phyloP scores from a whole-genome alignment of 116 monocot genomes.

The Dioscorea cayenensis region DNA sequence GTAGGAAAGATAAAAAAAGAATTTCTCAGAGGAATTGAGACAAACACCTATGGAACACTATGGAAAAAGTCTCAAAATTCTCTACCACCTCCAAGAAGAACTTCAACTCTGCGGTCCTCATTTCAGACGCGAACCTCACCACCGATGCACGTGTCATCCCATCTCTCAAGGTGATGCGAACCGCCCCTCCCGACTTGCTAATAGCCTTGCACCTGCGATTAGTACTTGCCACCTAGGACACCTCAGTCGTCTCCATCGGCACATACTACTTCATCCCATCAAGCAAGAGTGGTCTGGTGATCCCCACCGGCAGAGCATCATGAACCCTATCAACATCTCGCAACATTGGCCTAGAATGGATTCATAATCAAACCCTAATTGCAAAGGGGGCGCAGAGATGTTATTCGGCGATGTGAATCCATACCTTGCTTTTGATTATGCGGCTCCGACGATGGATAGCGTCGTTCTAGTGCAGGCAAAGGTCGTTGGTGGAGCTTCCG shows the following conservation, averaged over 20 bases:
- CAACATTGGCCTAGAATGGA: conserved; percentile 65
- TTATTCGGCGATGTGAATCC: too few species aligned
- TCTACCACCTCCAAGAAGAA: conserved; percentile 46
- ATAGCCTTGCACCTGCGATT: conserved; percentile 55
- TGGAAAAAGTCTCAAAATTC: conserved; percentile 44
- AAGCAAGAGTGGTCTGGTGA: conserved; percentile 48
- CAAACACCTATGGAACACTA: conserved; percentile 44
- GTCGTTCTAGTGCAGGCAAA: too few species aligned
- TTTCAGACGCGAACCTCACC: conserved; percentile 33
- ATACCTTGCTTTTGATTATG: too few species aligned
- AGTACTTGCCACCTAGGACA: conserved; percentile 63
- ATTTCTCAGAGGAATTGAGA: not conserved
- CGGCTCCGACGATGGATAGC: too few species aligned
- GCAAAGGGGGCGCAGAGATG: too few species aligned
- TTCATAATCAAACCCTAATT: conserved; percentile 20
- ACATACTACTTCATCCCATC: too few species aligned
- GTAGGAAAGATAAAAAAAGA: not conserved
- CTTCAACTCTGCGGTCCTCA: conserved; percentile 53
- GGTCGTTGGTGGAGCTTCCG: too few species aligned
- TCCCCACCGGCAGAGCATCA: conserved; percentile 52
- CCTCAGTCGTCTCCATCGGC: conserved; percentile 80
- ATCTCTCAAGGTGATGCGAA: conserved; percentile 38
- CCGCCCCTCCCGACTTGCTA: too few species aligned
- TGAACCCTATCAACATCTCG: conserved; percentile 56
- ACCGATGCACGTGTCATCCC: conserved; percentile 62